A percentile compares a stretch with the other conserved stretches of the same genome.
Conservation (phyloP, 495 filamentous ascomycete species). For the Pseudoneurospora amorphoporcata region DNA sequence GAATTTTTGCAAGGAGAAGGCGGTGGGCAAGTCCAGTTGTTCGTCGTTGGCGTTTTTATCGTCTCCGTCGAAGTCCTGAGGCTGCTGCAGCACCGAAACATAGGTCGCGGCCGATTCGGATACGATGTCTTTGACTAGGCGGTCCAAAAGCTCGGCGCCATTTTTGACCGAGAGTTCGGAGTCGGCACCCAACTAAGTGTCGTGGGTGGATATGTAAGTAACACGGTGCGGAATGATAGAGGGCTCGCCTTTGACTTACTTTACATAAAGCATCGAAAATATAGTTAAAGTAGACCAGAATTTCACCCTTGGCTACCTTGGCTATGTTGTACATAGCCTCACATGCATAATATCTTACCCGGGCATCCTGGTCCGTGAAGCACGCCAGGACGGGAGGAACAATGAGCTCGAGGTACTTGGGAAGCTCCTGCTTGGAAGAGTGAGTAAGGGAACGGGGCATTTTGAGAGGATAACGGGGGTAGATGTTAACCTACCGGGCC, state of each 20-base stretch:
- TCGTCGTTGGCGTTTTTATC: slow-evolving; percentile 40
- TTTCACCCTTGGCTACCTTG: slow-evolving; percentile 97
- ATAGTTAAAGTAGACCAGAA: slow-evolving; percentile 91
- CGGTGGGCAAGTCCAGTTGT: slow-evolving; percentile 58
- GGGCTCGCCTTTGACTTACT: slow-evolving; percentile 37
- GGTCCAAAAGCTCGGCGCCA: slow-evolving; percentile 91
- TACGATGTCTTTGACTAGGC: slow-evolving; percentile 95
- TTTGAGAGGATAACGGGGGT: neutral
- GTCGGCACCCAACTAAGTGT: slow-evolving; percentile 75
- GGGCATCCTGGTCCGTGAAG: slow-evolving; percentile 95
- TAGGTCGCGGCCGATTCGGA: slow-evolving; percentile 94
- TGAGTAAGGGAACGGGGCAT: slow-evolving; percentile 4
- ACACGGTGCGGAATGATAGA: slow-evolving; percentile 1
- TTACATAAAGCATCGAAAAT: slow-evolving; percentile 97
- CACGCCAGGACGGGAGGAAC: slow-evolving; percentile 97
- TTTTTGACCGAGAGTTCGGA: slow-evolving; percentile 97
- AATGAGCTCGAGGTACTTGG: slow-evolving; percentile 81
- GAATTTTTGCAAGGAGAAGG: slow-evolving; percentile 85
- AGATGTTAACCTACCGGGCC: slow-evolving; percentile 58
- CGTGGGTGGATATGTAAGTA: neutral
- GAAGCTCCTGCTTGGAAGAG: slow-evolving; percentile 53
- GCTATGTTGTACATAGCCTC: slow-evolving; percentile 99
- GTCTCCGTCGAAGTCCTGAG: slow-evolving; percentile 33
- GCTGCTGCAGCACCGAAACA: slow-evolving; percentile 72
- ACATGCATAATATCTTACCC: slow-evolving; percentile 97